phyloP scores from a whole-genome alignment of 345 rosid species.

The Salix udensis region DNA sequence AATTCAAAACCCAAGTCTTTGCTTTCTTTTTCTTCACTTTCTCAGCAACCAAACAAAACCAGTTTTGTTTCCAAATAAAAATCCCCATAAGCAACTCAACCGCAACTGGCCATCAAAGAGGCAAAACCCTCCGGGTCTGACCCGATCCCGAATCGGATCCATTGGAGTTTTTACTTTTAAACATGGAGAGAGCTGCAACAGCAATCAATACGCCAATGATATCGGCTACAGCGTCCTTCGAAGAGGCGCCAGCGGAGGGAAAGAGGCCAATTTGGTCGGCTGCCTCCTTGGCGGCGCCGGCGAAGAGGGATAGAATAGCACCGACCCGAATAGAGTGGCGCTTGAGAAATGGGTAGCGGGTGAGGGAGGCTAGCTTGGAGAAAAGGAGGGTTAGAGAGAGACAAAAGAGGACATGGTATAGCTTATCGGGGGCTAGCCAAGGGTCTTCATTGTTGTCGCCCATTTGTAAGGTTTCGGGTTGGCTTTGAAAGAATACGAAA shows the following conservation, averaged over 20 bases:
- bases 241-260: slow-evolving; percentile 84
- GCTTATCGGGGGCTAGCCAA: slow-evolving; percentile 81
- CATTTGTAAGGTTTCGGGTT: too few species aligned
- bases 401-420: slow-evolving; percentile 82
- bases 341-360: slow-evolving; percentile 54
- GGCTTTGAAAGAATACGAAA: too few species aligned
- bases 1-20: slow-evolving; percentile 1
- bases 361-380: slow-evolving; percentile 49
- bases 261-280: slow-evolving; percentile 79
- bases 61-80: not conserved
- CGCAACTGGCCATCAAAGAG: slow-evolving; percentile 35
- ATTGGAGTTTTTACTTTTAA: not conserved
- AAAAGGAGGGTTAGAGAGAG: slow-evolving; percentile 57
- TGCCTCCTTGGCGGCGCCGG: slow-evolving; percentile 89
- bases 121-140: slow-evolving; percentile 44
- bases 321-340: slow-evolving; percentile 58
- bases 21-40: not conserved
- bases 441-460: slow-evolving; percentile 44
- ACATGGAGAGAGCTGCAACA: slow-evolving; percentile 36
- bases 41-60: slow-evolving; percentile 5
- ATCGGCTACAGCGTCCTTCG: slow-evolving; percentile 78
- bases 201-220: slow-evolving; percentile 59
- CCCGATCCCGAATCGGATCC: slow-evolving; percentile 23
- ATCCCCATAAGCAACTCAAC: not conserved
- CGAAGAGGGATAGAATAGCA: slow-evolving; percentile 63